Percentiles rank a stretch among this genome's conserved stretches.
phyloP scores from a whole-genome alignment of 1,139 yeast species.

The Nakaseomyces kungkrabaensis region DNA sequence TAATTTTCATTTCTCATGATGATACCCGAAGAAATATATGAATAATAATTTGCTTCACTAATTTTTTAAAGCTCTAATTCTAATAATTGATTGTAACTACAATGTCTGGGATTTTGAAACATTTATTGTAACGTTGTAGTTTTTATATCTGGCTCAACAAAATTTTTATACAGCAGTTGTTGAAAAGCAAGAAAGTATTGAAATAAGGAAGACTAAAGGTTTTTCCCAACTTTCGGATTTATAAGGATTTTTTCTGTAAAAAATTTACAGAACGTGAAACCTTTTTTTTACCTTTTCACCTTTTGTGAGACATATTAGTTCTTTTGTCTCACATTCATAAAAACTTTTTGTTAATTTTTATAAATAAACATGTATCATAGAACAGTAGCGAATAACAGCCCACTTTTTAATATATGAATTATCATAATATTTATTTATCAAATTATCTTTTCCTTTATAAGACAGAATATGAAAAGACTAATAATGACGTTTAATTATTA shows the following conservation, averaged over 20 bases:
- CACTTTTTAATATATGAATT: not conserved
- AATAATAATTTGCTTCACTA: not conserved
- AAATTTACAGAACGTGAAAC: not conserved
- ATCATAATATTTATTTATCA: not conserved
- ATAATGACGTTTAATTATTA: not conserved
- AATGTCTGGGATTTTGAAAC: not conserved
- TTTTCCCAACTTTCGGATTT: not conserved
- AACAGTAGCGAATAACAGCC: not conserved
- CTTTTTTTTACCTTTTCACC: not conserved
- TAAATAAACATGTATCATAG: conserved; percentile 2
- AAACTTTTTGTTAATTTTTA: not conserved
- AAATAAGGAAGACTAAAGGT: too few species aligned
- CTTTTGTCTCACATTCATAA: not conserved
- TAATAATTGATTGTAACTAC: not conserved
- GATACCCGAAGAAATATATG: not conserved
- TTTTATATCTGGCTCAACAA: not conserved
- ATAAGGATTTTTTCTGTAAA: not conserved
- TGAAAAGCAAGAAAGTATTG: too few species aligned
- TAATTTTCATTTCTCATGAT: not conserved
- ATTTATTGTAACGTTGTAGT: not conserved
- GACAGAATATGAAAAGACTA: too few species aligned
- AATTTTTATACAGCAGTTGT: too few species aligned
- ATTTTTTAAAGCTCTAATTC: not conserved
- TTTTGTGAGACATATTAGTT: not conserved
- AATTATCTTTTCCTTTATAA: too few species aligned